These are phyloP conservation scores for Kuraishia molischiana DNA, from an alignment of 805 yeast species.

Conservation along the genomic window DNA sequence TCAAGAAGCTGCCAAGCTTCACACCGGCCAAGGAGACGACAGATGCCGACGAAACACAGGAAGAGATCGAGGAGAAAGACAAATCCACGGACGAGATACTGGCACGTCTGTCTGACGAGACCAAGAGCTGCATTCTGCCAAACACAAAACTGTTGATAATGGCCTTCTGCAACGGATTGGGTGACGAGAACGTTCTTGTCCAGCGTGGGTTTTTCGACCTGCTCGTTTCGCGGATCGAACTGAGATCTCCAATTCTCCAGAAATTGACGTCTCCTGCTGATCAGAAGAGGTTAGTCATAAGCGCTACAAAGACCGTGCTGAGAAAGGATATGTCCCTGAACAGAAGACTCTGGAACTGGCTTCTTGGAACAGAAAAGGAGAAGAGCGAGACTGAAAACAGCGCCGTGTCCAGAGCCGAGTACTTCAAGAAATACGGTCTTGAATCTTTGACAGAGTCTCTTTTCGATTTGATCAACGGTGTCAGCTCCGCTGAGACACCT, in stretches of 20 bases:
- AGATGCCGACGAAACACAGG: slow-evolving; percentile 1
- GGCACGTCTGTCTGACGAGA: slow-evolving; percentile 23
- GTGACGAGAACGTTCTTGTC: slow-evolving; percentile 58
- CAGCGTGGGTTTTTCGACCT: slow-evolving; percentile 87
- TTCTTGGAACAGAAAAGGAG: slow-evolving; percentile 63
- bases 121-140: slow-evolving; percentile 55
- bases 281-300: slow-evolving; percentile 44
- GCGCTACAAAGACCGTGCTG: slow-evolving; percentile 60
- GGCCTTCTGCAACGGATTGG: slow-evolving; percentile 62
- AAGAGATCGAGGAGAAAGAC: slow-evolving; percentile 3
- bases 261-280: slow-evolving; percentile 40
- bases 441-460: slow-evolving; percentile 43
- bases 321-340: slow-evolving; percentile 91
- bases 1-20: slow-evolving; percentile 54
- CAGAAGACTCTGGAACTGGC: slow-evolving; percentile 89
- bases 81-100: slow-evolving; percentile 5
- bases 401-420: slow-evolving; percentile 30
- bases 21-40: slow-evolving; percentile 24
- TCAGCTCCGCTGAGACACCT: slow-evolving; percentile 11
- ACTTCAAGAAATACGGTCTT: slow-evolving; percentile 52
- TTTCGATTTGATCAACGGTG: slow-evolving; percentile 30
- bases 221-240: slow-evolving; percentile 54
- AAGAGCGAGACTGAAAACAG: slow-evolving; percentile 1
- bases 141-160: slow-evolving; percentile 73
- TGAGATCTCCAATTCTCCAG: slow-evolving; percentile 50